phyloP scores from a whole-genome alignment of 2,329 filamentous ascomycete species.

The Zymoseptoria crescenta region DNA sequence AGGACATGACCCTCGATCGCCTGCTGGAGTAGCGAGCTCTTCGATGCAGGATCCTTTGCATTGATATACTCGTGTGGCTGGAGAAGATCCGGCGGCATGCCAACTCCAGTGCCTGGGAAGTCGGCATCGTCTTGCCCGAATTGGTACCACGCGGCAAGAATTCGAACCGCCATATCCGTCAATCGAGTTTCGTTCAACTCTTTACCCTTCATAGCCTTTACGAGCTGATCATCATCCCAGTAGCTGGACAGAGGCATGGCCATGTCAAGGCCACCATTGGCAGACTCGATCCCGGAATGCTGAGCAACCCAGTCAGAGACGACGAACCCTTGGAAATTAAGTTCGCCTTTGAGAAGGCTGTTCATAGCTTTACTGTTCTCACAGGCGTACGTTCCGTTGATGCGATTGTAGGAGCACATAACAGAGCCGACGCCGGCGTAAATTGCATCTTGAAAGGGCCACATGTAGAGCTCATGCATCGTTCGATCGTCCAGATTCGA shows the following conservation, averaged over 20 bases:
- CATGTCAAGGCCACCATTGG: constrained; percentile 60
- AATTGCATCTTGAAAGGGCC: constrained; percentile 46
- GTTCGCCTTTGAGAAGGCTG: constrained; percentile 62
- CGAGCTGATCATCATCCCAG: constrained; percentile 37
- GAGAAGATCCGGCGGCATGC: constrained; percentile 45
- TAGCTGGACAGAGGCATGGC: constrained; percentile 49
- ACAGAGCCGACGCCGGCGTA: constrained; percentile 27
- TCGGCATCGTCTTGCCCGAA: constrained; percentile 44
- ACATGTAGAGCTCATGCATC: constrained; percentile 62
- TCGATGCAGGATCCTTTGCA: constrained; percentile 45
- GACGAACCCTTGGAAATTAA: constrained; percentile 64
- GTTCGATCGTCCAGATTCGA: constrained; percentile 55
- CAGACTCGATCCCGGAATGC: constrained; percentile 51
- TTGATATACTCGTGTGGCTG: constrained; percentile 48
- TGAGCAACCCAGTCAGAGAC: constrained; percentile 65
- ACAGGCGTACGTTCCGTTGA: constrained; percentile 49
- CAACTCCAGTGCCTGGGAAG: constrained; percentile 34
- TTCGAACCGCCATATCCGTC: constrained; percentile 52
- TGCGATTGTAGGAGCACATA: constrained; percentile 16
- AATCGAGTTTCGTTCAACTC: constrained; percentile 49
- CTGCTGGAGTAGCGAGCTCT: constrained; percentile 46
- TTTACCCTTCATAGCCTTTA: constrained; percentile 53
- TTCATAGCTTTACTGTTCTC: constrained; percentile 64
- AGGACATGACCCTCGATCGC: constrained; percentile 58
- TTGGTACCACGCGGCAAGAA: constrained; percentile 50